Conservation (phyloP, 2,329 filamentous ascomycete species). For the Ascochyta fabae region DNA sequence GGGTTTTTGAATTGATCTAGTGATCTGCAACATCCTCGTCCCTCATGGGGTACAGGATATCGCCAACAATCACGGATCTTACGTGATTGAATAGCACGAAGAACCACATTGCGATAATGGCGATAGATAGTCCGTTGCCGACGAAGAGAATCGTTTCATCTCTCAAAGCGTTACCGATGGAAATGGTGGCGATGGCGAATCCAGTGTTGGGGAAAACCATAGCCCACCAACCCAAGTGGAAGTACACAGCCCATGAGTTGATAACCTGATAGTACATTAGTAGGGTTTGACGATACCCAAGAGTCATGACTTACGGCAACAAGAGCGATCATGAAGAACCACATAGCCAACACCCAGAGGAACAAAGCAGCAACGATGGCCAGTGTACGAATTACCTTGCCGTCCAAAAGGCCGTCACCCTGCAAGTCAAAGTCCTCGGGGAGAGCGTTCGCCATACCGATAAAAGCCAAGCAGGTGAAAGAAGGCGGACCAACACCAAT, state of each 20-base stretch:
- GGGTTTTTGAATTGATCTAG: constrained; percentile 11
- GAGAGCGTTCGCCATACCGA: constrained; percentile 69
- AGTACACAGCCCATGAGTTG: constrained; percentile 54
- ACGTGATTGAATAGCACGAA: constrained; percentile 61
- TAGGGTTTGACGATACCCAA: too few relatives aligned
- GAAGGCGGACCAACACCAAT: constrained; percentile 78
- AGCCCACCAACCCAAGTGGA: constrained; percentile 69
- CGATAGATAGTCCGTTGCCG: constrained; percentile 58
- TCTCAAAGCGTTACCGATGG: constrained; percentile 46
- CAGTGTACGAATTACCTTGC: constrained; percentile 51
- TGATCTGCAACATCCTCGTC: constrained; percentile 61
- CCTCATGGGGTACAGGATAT: constrained; percentile 65
- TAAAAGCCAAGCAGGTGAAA: constrained; percentile 73
- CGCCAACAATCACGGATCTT: constrained; percentile 57
- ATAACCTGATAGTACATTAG: constrained; percentile 36
- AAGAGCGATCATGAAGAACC: constrained; percentile 60
- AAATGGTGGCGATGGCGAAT: constrained; percentile 53
- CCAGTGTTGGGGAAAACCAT: constrained; percentile 56
- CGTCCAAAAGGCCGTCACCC: constrained; percentile 55
- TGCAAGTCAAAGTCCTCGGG: constrained; percentile 56
- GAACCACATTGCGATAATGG: constrained; percentile 60
- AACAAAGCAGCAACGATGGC: constrained; percentile 61
- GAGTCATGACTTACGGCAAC: constrained; percentile 42
- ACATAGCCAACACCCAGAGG: constrained; percentile 68
- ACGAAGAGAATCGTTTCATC: constrained; percentile 48